Evolutionary conservation across 305 asterid species (phyloP).

Genomic region (Euphrasia arctica): DNA sequence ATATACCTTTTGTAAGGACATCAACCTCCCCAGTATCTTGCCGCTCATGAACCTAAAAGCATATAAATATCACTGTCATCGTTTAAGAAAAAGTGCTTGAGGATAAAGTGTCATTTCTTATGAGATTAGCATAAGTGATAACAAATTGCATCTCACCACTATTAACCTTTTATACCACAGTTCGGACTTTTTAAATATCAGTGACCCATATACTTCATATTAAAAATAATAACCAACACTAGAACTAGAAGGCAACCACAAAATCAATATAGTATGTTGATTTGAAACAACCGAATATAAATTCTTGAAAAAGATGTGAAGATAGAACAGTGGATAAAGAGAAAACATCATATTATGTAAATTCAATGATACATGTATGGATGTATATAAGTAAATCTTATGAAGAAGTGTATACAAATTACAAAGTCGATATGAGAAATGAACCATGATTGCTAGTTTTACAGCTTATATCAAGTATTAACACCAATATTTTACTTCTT

Average conservation of each 20-base stretch:
- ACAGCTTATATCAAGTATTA: slow-evolving; percentile 4
- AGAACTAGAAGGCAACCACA: neutral
- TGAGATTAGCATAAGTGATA: neutral
- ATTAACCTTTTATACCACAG: neutral
- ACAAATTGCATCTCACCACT: neutral
- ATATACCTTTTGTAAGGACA: slow-evolving; percentile 83
- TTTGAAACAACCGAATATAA: neutral
- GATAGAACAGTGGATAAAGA: slow-evolving; percentile 14
- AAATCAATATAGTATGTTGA: slow-evolving; percentile 11
- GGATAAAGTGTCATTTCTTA: slow-evolving; percentile 1
- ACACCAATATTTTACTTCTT: slow-evolving; percentile 14
- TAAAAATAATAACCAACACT: slow-evolving; percentile 2
- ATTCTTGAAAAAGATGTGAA: neutral
- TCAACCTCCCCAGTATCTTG: slow-evolving; percentile 85
- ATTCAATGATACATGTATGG: slow-evolving; percentile 1
- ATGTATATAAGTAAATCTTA: slow-evolving; percentile 3
- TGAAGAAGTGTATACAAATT: slow-evolving; percentile 5
- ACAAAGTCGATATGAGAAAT: neutral
- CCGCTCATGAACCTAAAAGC: slow-evolving; percentile 79
- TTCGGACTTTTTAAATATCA: neutral
- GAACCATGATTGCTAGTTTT: slow-evolving; percentile 6
- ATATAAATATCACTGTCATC: slow-evolving; percentile 3
- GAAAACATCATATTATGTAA: neutral
- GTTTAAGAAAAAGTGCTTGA: slow-evolving; percentile 2
- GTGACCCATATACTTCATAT: neutral